Percentiles rank a stretch among this genome's conserved stretches.
Conservation (phyloP, 2,329 filamentous ascomycete genomes). For the Periconia sp. region DNA sequence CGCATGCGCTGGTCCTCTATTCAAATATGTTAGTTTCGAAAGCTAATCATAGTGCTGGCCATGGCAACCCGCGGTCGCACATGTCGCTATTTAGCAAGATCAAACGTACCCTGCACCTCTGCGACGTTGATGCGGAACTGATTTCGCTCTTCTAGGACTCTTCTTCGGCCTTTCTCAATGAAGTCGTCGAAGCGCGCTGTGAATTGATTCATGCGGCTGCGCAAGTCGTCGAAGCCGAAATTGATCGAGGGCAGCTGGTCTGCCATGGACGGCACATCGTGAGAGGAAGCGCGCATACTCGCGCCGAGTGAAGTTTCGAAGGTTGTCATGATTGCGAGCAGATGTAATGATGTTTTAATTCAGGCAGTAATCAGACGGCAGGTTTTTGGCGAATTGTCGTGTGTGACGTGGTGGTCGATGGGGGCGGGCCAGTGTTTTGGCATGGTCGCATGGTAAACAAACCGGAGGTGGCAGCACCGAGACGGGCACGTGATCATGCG, state of each 20-base stretch:
- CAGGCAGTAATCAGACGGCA: not conserved
- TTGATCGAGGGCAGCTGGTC: constrained; percentile 86
- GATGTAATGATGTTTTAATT: not conserved
- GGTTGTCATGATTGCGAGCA: constrained; percentile 53
- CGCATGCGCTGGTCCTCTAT: constrained; percentile 91
- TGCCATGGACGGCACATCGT: constrained; percentile 70
- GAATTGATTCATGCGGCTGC: constrained; percentile 93
- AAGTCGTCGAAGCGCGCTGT: constrained; percentile 90
- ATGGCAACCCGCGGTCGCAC: not conserved
- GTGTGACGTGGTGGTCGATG: constrained; percentile 26
- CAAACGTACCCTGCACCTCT: constrained; percentile 78
- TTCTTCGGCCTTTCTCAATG: constrained; percentile 88
- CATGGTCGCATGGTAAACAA: constrained; percentile 41
- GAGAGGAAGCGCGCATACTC: constrained; percentile 65
- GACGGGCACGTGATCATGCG: constrained; percentile 38
- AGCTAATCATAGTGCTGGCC: not conserved
- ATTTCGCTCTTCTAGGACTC: constrained; percentile 90
- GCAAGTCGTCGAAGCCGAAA: constrained; percentile 94
- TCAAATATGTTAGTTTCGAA: constrained; percentile 11
- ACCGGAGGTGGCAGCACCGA: constrained; percentile 3
- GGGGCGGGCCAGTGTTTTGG: constrained; percentile 25
- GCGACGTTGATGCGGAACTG: constrained; percentile 90
- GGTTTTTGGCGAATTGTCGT: not conserved
- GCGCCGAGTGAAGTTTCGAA: constrained; percentile 75
- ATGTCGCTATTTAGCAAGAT: not conserved